Conservation (phyloP, 805 yeast genomes). For the Cyberlindnera nakhonratchasimensis region DNA sequence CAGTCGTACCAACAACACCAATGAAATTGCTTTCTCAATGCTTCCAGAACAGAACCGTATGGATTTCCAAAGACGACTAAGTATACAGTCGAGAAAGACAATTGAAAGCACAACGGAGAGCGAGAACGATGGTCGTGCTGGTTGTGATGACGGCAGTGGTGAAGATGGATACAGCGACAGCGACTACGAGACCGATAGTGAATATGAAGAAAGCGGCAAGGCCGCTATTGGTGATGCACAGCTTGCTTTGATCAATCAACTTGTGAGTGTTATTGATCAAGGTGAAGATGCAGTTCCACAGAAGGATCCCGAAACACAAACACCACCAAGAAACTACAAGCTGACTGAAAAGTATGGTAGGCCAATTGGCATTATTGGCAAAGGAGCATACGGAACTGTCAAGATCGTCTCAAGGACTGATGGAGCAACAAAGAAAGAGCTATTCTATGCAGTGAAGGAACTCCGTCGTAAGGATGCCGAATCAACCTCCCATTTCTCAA, state of each 20-base stretch:
- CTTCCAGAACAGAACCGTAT: slow-evolving; percentile 29
- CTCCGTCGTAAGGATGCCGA: slow-evolving; percentile 95
- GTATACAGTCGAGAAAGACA: slow-evolving; percentile 27
- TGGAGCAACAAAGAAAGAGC: slow-evolving; percentile 67
- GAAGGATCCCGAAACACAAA: not conserved
- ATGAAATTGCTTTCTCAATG: slow-evolving; percentile 27
- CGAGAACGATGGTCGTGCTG: slow-evolving; percentile 7
- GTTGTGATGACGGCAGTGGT: slow-evolving; percentile 7
- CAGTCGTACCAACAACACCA: slow-evolving; percentile 11
- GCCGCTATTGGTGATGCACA: slow-evolving; percentile 51
- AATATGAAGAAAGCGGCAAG: slow-evolving; percentile 3
- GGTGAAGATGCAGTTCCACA: slow-evolving; percentile 20
- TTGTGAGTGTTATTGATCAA: slow-evolving; percentile 45
- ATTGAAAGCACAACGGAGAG: slow-evolving; percentile 20
- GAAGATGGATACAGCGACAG: not conserved
- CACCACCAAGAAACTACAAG: slow-evolving; percentile 29
- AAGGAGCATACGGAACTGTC: slow-evolving; percentile 98
- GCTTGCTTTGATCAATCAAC: slow-evolving; percentile 43
- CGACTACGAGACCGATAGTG: slow-evolving; percentile 9
- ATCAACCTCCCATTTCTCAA: slow-evolving; percentile 93
- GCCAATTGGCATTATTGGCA: slow-evolving; percentile 64
- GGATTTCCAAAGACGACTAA: slow-evolving; percentile 28
- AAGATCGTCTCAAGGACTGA: slow-evolving; percentile 90
- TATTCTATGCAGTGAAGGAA: slow-evolving; percentile 93
- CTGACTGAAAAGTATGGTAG: slow-evolving; percentile 48